These are phyloP conservation scores for Oropetium thomaeum DNA, from an alignment of 176 grass and related monocot species.

Conservation along the genomic window DNA sequence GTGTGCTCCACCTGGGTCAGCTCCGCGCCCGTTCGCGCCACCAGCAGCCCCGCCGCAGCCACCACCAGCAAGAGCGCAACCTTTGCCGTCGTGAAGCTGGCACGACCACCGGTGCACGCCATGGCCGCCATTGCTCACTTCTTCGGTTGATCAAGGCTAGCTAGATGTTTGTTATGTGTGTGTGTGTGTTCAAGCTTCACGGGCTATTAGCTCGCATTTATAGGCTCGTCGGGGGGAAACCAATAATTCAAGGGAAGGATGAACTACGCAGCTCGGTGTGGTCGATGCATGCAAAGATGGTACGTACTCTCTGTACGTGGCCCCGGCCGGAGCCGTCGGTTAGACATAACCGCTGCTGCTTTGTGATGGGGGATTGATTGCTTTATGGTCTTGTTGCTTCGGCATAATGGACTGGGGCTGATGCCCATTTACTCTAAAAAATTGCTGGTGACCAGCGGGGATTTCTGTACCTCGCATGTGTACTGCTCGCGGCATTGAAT, in stretches of 20 bases:
- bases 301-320: background rate
- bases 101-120: background rate
- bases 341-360: background rate
- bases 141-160: too few relatives aligned
- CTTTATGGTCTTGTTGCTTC: too few relatives aligned
- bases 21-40: background rate
- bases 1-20: conserved; percentile 52
- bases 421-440: too few relatives aligned
- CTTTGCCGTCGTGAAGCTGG: background rate
- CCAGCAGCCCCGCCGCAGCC: background rate
- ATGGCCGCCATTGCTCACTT: too few relatives aligned
- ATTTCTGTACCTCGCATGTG: background rate
- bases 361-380: background rate
- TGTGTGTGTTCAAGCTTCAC: background rate
- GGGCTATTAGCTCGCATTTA: background rate
- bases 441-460: background rate
- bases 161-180: too few relatives aligned
- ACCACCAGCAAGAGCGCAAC: background rate
- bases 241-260: background rate
- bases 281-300: too few relatives aligned
- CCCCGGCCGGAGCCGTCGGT: background rate
- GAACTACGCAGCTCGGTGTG: background rate
- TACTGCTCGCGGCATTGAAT: conserved; percentile 20
- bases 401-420: too few relatives aligned
- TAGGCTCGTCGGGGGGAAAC: background rate